Evolutionary conservation across 139 green algal species (phyloP).

Genomic region (Eudorina sp.): DNA sequence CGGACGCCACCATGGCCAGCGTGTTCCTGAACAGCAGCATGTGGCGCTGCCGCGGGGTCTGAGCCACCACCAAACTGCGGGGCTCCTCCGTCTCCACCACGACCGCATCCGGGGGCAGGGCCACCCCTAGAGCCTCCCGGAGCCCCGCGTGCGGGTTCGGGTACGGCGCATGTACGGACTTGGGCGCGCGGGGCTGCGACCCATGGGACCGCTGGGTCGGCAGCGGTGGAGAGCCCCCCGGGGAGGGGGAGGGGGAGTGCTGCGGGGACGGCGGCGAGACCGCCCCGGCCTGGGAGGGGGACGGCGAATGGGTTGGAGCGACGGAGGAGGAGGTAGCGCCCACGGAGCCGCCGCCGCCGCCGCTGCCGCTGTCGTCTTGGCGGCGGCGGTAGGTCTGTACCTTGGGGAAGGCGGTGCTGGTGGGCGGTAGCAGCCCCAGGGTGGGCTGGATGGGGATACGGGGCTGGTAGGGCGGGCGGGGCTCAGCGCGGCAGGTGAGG

Average conservation of each 20-base stretch:
- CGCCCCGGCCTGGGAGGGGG: too few relatives aligned
- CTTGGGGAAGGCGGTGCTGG: neutral
- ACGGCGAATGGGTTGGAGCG: neutral
- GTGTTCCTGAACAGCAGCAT: conserved; percentile 31
- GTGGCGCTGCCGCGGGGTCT: conserved; percentile 4
- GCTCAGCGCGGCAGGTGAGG: conserved; percentile 21
- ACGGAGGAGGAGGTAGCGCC: neutral
- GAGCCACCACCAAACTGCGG: neutral
- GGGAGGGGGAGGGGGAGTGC: too few relatives aligned
- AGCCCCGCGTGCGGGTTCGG: neutral
- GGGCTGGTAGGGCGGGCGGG: neutral
- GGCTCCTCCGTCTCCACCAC: conserved; percentile 45
- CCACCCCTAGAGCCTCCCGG: neutral
- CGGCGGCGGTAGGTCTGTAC: neutral
- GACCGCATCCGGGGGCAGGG: neutral
- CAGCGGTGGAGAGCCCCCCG: neutral
- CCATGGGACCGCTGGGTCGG: neutral
- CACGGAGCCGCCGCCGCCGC: neutral
- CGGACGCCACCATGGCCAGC: conserved; percentile 1
- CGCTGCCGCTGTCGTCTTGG: neutral
- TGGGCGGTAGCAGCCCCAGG: neutral
- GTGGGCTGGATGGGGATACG: neutral
- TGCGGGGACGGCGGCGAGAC: too few relatives aligned
- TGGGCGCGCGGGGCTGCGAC: neutral
- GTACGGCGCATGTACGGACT: neutral